Evolutionary conservation across 805 yeast species (phyloP), one percentile per base, ranked within the genome.

Genomic region (Hanseniaspora lachancei): DNA sequence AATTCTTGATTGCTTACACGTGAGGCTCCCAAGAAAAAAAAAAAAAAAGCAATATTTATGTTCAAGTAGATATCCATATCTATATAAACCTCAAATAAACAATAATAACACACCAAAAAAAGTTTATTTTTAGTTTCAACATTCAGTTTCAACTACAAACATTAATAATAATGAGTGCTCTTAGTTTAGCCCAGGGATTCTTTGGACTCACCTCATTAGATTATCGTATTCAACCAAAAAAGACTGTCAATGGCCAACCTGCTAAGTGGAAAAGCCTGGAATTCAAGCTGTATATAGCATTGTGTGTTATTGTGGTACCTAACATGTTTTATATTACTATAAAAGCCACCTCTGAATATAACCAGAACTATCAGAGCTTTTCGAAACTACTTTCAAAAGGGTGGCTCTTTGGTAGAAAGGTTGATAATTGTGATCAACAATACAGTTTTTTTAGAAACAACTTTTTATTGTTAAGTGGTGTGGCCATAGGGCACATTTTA

Each of bases 341-440:
- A 77, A 83, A 79, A 39, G 91, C 95, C 9, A 82, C 89, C 36
- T 81, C 80, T 62, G 83, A 81, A 60, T 71, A 80, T 2, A 87
- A 86, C 62, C 82, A 84, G 12, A 88, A 88, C 64, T 91, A 83
- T 64, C 74, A 76, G 20, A 72, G 72, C 50, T 88, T 77, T 64
- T 76, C 77, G 60, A 76, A 78, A 50, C 70, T 82, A 40, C 72
- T 91, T 52, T 74, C 83, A 32, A 73, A 79, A 6, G 97, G 98
- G 5, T 91, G 97, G 97, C 70, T 89, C 62, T 79, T 84, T 65
- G 96, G 95, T 9, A 71, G 96, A 27, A 84, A 83, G 68, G 95
- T 88, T 43, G 98, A 93, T 67, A 89, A 91, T 66, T 84, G 95
- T 5, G 99, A 93, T 66, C 73, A 75, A 35, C 99, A 93, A 68